Evolutionary conservation across 768 basidiomycete genomes (phyloP).

Genomic region (Lactifluus hygrophoroides): DNA sequence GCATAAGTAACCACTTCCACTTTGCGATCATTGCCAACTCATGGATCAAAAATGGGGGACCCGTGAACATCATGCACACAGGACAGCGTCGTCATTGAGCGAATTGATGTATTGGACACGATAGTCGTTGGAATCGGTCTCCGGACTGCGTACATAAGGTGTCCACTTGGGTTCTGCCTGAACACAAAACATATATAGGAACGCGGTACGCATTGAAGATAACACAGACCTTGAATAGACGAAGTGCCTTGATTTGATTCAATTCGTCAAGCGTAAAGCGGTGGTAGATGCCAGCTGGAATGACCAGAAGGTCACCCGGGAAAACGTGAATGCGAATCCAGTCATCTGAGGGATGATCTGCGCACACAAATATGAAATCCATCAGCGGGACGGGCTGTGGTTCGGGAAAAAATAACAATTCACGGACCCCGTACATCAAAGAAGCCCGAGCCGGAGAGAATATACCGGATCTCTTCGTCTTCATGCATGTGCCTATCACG

Average conservation of each 20-base stretch:
- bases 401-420: too few species aligned
- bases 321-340: conserved; percentile 79
- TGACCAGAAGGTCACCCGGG: conserved; percentile 75
- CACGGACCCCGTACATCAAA: conserved; percentile 84
- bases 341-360: conserved; percentile 54
- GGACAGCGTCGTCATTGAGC: background rate
- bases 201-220: background rate
- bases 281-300: conserved; percentile 91
- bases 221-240: conserved; percentile 68
- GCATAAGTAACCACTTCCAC: too few species aligned
- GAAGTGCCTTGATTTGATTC: conserved; percentile 66
- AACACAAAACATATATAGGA: background rate
- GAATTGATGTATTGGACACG: conserved; percentile 52
- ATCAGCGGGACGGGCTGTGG: too few species aligned
- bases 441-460: conserved; percentile 80
- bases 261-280: conserved; percentile 82
- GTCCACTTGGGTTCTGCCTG: conserved; percentile 92
- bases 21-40: too few species aligned
- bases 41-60: too few species aligned
- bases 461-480: conserved; percentile 91
- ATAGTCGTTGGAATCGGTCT: conserved; percentile 57
- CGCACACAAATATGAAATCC: too few species aligned
- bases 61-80: background rate
- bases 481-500: conserved; percentile 80
- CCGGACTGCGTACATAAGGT: conserved; percentile 54